These are phyloP conservation scores for Pleurostoma richardsiae DNA, from an alignment of 2,329 filamentous ascomycete genomes.

Conservation along the genomic window DNA sequence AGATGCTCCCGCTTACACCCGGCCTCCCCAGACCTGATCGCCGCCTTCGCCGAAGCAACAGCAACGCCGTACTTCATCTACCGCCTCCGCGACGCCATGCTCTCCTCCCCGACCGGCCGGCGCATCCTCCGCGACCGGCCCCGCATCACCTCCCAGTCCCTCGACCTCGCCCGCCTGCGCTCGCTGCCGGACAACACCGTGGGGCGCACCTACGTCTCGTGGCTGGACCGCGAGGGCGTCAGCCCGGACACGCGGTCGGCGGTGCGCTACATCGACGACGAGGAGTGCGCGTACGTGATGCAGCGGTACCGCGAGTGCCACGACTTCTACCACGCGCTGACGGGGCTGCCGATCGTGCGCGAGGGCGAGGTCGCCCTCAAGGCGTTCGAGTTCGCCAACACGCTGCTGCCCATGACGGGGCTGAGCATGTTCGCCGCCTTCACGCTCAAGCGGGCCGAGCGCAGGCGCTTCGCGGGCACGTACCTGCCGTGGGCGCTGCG, in stretches of 20 bases:
- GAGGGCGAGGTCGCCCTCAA: slow-evolving; percentile 98
- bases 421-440: slow-evolving; percentile 80
- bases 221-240: slow-evolving; percentile 93
- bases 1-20: slow-evolving; percentile 1
- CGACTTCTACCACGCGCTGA: slow-evolving; percentile 95
- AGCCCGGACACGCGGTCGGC: slow-evolving; percentile 79
- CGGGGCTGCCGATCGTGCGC: slow-evolving; percentile 82
- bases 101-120: slow-evolving; percentile 74
- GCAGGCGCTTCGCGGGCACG: slow-evolving; percentile 64
- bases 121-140: slow-evolving; percentile 88
- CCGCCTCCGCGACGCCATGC: slow-evolving; percentile 88
- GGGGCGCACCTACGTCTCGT: slow-evolving; percentile 76
- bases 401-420: slow-evolving; percentile 89
- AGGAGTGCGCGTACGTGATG: slow-evolving; percentile 97
- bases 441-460: slow-evolving; percentile 77
- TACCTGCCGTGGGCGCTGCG: slow-evolving; percentile 89
- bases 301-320: slow-evolving; percentile 96
- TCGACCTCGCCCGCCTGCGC: slow-evolving; percentile 65
- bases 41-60: slow-evolving; percentile 88
- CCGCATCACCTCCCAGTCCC: slow-evolving; percentile 73
- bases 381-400: slow-evolving; percentile 96
- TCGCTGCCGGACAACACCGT: slow-evolving; percentile 67
- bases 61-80: slow-evolving; percentile 93
- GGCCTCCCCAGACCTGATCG: slow-evolving; percentile 70
- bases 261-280: slow-evolving; percentile 89